Conservation (phyloP, 1,139 yeast species). For the Kluyveromyces marxianus region DNA sequence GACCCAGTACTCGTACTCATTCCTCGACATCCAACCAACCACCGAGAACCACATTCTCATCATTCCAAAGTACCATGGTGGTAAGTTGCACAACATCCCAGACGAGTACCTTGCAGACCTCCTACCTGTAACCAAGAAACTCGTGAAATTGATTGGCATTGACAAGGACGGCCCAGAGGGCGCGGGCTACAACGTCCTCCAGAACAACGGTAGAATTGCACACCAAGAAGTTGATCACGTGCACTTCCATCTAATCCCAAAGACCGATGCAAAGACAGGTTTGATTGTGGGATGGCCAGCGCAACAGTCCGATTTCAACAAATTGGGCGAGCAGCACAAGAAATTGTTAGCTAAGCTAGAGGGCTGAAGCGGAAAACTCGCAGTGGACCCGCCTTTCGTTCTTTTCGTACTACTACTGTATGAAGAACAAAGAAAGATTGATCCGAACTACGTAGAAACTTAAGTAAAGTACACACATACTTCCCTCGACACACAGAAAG, state of each 20-base stretch:
- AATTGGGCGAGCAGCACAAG: conserved; percentile 58
- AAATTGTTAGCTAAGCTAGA: conserved; percentile 50
- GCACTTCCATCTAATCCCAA: conserved; percentile 94
- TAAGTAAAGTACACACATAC: too few relatives aligned
- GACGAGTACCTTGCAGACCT: conserved; percentile 82
- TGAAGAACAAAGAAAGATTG: too few relatives aligned
- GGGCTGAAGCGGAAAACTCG: not conserved
- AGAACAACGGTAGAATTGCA: conserved; percentile 89
- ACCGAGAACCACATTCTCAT: conserved; percentile 81
- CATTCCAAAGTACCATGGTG: conserved; percentile 90
- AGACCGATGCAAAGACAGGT: conserved; percentile 62
- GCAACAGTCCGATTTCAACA: conserved; percentile 63
- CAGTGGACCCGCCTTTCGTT: not conserved
- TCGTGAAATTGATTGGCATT: conserved; percentile 62
- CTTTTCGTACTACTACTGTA: too few relatives aligned
- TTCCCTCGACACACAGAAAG: too few relatives aligned
- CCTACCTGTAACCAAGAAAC: conserved; percentile 78
- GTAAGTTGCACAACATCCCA: conserved; percentile 81
- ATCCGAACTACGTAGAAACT: too few relatives aligned
- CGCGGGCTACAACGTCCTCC: conserved; percentile 78
- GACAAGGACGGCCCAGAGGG: conserved; percentile 62
- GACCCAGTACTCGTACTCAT: conserved; percentile 70
- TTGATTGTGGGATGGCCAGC: conserved; percentile 90
- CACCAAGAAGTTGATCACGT: conserved; percentile 94
- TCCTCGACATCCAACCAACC: conserved; percentile 88